These are phyloP conservation scores for Fusarium lateritium DNA, from an alignment of 2,329 filamentous ascomycete genomes.

Conservation along the genomic window DNA sequence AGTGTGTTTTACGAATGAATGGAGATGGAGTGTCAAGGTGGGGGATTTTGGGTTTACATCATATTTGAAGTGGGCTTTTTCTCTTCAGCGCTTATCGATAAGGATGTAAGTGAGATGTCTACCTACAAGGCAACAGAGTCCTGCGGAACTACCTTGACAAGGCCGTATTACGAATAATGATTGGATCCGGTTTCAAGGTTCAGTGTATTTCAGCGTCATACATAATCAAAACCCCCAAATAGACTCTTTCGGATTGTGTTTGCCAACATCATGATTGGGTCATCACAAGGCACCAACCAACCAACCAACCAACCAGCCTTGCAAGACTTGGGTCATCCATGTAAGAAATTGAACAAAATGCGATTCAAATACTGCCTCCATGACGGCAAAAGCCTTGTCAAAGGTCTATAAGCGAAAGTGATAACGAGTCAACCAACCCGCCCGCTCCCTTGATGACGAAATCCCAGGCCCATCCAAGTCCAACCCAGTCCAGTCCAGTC, in stretches of 20 bases:
- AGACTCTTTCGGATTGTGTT: neutral
- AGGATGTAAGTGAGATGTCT: slow-evolving; percentile 29
- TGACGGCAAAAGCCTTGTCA: slow-evolving; percentile 4
- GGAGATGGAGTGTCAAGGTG: slow-evolving; percentile 32
- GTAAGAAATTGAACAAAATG: slow-evolving; percentile 7
- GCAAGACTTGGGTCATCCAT: neutral
- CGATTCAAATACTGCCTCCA: slow-evolving; percentile 4
- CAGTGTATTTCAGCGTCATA: slow-evolving; percentile 10
- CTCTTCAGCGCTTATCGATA: slow-evolving; percentile 44
- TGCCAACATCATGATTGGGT: slow-evolving; percentile 8
- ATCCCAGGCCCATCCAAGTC: slow-evolving; percentile 28
- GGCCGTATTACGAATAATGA: neutral
- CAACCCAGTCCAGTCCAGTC: slow-evolving; percentile 32
- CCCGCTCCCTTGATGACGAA: slow-evolving; percentile 34
- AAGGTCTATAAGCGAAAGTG: slow-evolving; percentile 47
- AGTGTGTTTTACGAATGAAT: slow-evolving; percentile 11
- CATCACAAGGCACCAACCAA: neutral
- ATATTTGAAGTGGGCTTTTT: slow-evolving; percentile 31
- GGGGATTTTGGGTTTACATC: slow-evolving; percentile 47
- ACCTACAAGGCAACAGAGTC: slow-evolving; percentile 22
- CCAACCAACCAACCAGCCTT: neutral
- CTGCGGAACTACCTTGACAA: slow-evolving; percentile 1
- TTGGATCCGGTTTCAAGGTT: neutral
- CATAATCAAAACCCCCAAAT: neutral
- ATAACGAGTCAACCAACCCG: slow-evolving; percentile 35